Base-by-base conservation (phyloP, 768 basidiomycete species). In the Termitomyces sp. region DNA sequence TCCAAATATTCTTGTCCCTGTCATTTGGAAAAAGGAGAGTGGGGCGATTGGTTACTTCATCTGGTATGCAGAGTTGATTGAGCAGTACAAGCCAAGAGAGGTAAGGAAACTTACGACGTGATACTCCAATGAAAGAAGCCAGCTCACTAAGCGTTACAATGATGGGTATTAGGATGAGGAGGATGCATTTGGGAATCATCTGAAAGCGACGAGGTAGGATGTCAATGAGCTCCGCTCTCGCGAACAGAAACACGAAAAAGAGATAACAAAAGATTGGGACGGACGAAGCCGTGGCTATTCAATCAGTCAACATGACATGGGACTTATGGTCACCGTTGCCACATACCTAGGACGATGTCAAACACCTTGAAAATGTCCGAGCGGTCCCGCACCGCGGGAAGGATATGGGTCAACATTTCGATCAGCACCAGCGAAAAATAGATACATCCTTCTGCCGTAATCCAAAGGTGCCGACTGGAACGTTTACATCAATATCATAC, bases 211-310 rank as follows among this genome's bases (percentile, higher is more conserved):
- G 64, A 16, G 90, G 87, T 37, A 89, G 74, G 37, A 68, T 66
- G 48, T 77, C 73, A 45, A 85, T 67, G 60, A 88, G 77, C 60
- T 85, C 76, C 22, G 67, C 65, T 48, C 73, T 70, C 28, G 81
- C 76, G 59, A 89, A 79, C 54, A 83, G 70, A 71, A 80, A 85
- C 52, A 90, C 74, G 70, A 84, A 88, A 55, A 79, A 55, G 20
- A 75, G 81, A 71, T 86, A 90, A 46, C 83, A 72, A 41, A 90
- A 72, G 47, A 91, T 72, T 12, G 90, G 87, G 24, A 86, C 65
- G 64, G 83, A 86, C 3, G 90, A 90, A 44, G 77, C 66, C 44
- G 78, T 76, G 42, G 74, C 88, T 81, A 56, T 72, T 68, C 34
- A 53, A 46, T 16, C 36, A 49, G 41, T 33, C 51, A 54, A 24